Evolutionary conservation across 495 filamentous ascomycete species (phyloP), one percentile per base, ranked within the genome.

Genomic region (Jackrogersella minutella): DNA sequence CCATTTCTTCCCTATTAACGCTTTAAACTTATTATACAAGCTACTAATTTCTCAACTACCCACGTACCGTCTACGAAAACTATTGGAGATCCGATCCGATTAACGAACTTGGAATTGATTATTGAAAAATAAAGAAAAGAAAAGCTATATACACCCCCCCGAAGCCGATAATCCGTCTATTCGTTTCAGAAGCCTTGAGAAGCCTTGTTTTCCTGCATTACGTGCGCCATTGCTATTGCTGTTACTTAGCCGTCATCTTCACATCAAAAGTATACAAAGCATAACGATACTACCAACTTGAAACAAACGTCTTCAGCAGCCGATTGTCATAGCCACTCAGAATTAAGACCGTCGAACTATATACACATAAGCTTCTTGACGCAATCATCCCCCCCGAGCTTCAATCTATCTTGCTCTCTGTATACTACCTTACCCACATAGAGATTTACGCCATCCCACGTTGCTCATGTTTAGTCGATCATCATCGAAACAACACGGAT

Each of bases 391-490:
- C 44, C 49, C 19, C 33, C 43, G 47, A 56, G 8, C 37, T 43
- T 31, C 11, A 55, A 24, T 24, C 33, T 49, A 40, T 55, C 28
- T 36, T 59, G 17, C 19, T 37, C 51, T 16, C 43, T 40, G 43
- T 51, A 56, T 51, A 50, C 34, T 7, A 52, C 40, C 47, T 7
- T 61, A 62, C 22, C 57, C 50, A 62, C 46, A 33, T 53, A 58
- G 30, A 58, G 30, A 57, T 39, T 60, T 36, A 61, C 56, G 21
- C 30, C 41, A 16, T 19, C 58, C 24, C 58, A 63, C 64, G 63
- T 62, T 49, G 46, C 79, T 80, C 79, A 82, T 82, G 80, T 82
- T 82, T 66, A 78, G 71, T 75, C 79, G 80, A 77, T 81, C 78
- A 51, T 77, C 77, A 58, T 74, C 71, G 54, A 77, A 74, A 71